These are phyloP conservation scores for Psilocybe subaeruginosa DNA, from an alignment of 768 basidiomycete species.

Conservation along the genomic window DNA sequence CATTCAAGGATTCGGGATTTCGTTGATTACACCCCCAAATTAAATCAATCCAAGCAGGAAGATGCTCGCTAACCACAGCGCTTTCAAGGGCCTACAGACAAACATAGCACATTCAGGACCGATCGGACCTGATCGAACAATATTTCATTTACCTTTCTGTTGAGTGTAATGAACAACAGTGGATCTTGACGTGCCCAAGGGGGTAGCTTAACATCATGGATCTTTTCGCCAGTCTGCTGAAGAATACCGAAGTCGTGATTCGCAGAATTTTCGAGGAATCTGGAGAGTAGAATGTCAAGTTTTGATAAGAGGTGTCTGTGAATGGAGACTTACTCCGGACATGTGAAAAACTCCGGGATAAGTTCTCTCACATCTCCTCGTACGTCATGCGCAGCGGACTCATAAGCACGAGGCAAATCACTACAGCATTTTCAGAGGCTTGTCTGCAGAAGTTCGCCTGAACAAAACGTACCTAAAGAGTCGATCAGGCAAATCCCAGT, in stretches of 20 bases:
- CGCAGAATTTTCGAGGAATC: slow-evolving; percentile 82
- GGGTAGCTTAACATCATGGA: slow-evolving; percentile 88
- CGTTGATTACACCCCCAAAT: slow-evolving; percentile 91
- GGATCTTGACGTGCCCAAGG: slow-evolving; percentile 90
- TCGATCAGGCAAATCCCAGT: slow-evolving; percentile 92
- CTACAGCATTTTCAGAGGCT: slow-evolving; percentile 34
- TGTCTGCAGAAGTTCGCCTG: neutral
- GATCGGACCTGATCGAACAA: too few species aligned
- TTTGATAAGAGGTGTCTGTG: neutral
- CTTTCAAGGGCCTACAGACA: slow-evolving; percentile 79
- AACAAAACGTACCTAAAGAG: slow-evolving; percentile 61
- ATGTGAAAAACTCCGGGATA: slow-evolving; percentile 87
- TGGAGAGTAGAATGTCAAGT: slow-evolving; percentile 27
- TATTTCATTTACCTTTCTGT: slow-evolving; percentile 60
- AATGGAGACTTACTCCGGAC: slow-evolving; percentile 46
- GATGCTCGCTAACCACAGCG: slow-evolving; percentile 78
- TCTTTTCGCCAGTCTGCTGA: slow-evolving; percentile 73
- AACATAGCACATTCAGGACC: neutral
- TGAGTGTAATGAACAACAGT: slow-evolving; percentile 76
- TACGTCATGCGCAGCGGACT: slow-evolving; percentile 83
- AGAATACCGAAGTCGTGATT: slow-evolving; percentile 80
- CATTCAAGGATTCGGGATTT: slow-evolving; percentile 76
- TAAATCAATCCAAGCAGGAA: slow-evolving; percentile 92
- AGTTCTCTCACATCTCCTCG: slow-evolving; percentile 93
- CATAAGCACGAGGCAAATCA: slow-evolving; percentile 79